These are phyloP conservation scores for Ganoderma boninense DNA, from an alignment of 1,284 basidiomycete species.

Conservation along the genomic window DNA sequence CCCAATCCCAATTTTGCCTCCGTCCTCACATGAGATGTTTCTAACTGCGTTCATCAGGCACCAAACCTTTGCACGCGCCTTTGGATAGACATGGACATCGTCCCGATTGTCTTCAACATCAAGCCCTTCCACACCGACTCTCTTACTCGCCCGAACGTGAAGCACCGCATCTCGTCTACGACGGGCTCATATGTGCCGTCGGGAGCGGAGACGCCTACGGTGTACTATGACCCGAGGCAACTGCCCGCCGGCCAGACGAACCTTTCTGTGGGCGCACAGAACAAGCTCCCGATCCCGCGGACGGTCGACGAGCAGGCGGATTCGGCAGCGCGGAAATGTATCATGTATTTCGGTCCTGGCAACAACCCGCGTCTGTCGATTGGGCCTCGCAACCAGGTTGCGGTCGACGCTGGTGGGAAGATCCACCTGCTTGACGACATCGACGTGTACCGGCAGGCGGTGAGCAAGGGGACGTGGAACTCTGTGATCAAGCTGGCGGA, in stretches of 20 bases:
- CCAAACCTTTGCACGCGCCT: constrained; percentile 82
- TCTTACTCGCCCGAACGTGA: constrained; percentile 74
- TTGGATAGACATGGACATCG: constrained; percentile 80
- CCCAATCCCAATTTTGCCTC: background rate
- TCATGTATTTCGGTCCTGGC: constrained; percentile 82
- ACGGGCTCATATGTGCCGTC: constrained; percentile 78
- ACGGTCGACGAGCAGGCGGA: constrained; percentile 85
- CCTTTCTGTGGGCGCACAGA: constrained; percentile 53
- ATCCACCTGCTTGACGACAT: constrained; percentile 83
- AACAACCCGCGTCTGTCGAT: constrained; percentile 84
- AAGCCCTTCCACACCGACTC: constrained; percentile 83
- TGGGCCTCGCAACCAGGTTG: constrained; percentile 81
- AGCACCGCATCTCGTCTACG: constrained; percentile 80
- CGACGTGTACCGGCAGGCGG: constrained; percentile 73
- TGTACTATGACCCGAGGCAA: constrained; percentile 63
- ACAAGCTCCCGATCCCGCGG: constrained; percentile 73
- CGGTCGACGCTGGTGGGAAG: constrained; percentile 81
- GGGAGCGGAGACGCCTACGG: constrained; percentile 75
- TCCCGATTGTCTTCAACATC: constrained; percentile 85
- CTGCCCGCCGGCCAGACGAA: constrained; percentile 46
- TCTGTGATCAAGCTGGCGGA: constrained; percentile 81
- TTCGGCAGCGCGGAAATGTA: constrained; percentile 80
- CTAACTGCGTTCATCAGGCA: constrained; percentile 46
- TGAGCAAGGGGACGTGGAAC: constrained; percentile 77
- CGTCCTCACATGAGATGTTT: constrained; percentile 4